Percentiles rank a stretch among this genome's conserved stretches.
Conservation (phyloP, 805 yeast genomes). For the Kuraishia borneana region DNA sequence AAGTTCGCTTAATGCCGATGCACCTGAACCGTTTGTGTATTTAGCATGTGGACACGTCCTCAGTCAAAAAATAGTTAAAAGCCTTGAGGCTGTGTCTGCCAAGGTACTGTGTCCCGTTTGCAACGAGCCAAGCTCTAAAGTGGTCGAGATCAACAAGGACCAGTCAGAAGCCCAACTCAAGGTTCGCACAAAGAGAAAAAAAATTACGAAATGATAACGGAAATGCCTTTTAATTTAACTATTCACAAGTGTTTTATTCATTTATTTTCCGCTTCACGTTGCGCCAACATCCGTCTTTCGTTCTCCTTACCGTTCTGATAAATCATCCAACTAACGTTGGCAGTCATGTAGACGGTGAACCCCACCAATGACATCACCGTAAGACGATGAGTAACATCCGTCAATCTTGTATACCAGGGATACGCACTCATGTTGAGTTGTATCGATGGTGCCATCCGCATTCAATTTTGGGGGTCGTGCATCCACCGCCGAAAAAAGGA, state of each 20-base stretch:
- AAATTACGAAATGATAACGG: background rate
- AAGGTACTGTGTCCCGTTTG: conserved; percentile 30
- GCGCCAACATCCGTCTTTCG: conserved; percentile 28
- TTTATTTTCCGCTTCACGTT: conserved; percentile 12
- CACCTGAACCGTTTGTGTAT: conserved; percentile 26
- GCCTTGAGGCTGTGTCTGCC: conserved; percentile 7
- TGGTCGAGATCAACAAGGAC: conserved; percentile 21
- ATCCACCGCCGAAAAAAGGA: too few species aligned
- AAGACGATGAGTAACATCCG: conserved; percentile 64
- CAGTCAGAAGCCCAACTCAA: background rate
- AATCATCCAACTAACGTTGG: conserved; percentile 39
- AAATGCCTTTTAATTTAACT: too few species aligned
- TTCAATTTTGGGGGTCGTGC: too few species aligned
- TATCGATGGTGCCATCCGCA: too few species aligned
- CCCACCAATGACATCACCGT: conserved; percentile 62
- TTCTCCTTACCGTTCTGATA: conserved; percentile 41
- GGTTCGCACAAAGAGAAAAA: background rate
- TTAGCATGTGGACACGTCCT: conserved; percentile 34
- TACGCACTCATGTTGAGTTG: conserved; percentile 12
- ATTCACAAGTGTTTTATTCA: too few species aligned
- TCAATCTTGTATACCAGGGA: conserved; percentile 69
- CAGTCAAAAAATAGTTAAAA: conserved; percentile 18
- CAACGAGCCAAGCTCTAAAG: conserved; percentile 10
- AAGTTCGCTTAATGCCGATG: background rate
- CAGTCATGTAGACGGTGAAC: conserved; percentile 32